These are phyloP conservation scores for Zelonia costaricensis DNA, from an alignment of 208 protist species.

Conservation along the genomic window DNA sequence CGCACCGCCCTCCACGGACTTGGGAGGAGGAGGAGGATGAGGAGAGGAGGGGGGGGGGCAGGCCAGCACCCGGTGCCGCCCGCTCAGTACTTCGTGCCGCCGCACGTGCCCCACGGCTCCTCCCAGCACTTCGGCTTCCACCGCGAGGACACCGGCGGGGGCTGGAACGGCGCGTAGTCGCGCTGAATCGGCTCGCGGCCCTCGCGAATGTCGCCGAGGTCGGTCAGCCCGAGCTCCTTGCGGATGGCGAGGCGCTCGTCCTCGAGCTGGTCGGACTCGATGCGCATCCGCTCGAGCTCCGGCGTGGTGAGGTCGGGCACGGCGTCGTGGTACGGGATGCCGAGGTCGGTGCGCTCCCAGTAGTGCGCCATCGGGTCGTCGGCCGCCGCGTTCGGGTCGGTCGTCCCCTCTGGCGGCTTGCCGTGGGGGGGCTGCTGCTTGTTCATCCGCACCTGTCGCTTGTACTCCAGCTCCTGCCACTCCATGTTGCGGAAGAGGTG, in stretches of 20 bases:
- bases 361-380: slow-evolving; percentile 84
- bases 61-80: neutral
- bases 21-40: neutral
- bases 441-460: slow-evolving; percentile 86
- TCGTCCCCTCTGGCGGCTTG: slow-evolving; percentile 77
- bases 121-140: slow-evolving; percentile 92
- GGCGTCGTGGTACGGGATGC: slow-evolving; percentile 88
- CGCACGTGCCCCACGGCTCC: slow-evolving; percentile 84
- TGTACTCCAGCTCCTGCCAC: slow-evolving; percentile 91
- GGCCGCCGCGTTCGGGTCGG: slow-evolving; percentile 70
- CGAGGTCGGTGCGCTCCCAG: slow-evolving; percentile 88
- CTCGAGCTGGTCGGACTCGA: slow-evolving; percentile 83
- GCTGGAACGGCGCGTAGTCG: slow-evolving; percentile 66
- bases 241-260: slow-evolving; percentile 82
- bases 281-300: slow-evolving; percentile 78
- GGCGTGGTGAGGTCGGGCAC: slow-evolving; percentile 86
- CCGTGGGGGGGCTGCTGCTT: slow-evolving; percentile 79
- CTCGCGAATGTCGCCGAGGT: slow-evolving; percentile 87
- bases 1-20: no score
- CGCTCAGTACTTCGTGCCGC: slow-evolving; percentile 41
- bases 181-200: slow-evolving; percentile 71
- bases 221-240: slow-evolving; percentile 83
- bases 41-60: neutral
- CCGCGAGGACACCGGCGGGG: slow-evolving; percentile 78
- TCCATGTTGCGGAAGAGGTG: slow-evolving; percentile 90